A percentile compares a stretch with the other conserved stretches of the same genome.
phyloP scores from a whole-genome alignment of 169 alveolate species.

The Plasmodium inui region DNA sequence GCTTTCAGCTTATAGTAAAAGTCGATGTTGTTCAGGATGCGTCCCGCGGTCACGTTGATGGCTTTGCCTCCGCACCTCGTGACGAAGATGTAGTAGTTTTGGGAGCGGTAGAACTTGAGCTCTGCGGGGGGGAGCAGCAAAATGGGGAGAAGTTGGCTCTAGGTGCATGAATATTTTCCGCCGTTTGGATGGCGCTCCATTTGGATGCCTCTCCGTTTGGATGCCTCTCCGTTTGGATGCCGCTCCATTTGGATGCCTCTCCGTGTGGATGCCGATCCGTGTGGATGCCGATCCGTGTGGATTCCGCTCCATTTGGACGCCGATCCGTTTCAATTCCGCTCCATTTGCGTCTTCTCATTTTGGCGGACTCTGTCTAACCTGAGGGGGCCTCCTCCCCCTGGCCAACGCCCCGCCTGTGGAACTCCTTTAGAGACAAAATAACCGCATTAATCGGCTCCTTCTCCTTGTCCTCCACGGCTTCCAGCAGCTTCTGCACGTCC shows the following conservation, averaged over 20 bases:
- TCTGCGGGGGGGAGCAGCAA: not conserved
- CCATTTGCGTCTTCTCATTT: not conserved
- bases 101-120: constrained; percentile 13
- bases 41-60: constrained; percentile 43
- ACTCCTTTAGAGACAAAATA: constrained; percentile 26
- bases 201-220: no score
- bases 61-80: constrained; percentile 30
- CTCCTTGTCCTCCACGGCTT: not conserved
- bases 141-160: not conserved
- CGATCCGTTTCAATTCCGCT: no score
- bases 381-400: not conserved
- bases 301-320: not conserved
- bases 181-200: not conserved
- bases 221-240: no score
- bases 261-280: not conserved
- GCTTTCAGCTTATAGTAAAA: constrained; percentile 41
- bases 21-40: constrained; percentile 40
- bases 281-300: not conserved
- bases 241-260: no score
- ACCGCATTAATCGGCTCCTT: constrained; percentile 17
- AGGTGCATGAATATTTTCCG: not conserved
- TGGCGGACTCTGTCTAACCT: not conserved
- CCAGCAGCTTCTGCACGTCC: constrained; percentile 22
- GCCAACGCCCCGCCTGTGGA: not conserved
- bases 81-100: constrained; percentile 52